Percentiles rank a stretch among this genome's conserved stretches.
Evolutionary conservation across 345 rosid genomes (phyloP).

Genomic region (Gossypium raimondii): DNA sequence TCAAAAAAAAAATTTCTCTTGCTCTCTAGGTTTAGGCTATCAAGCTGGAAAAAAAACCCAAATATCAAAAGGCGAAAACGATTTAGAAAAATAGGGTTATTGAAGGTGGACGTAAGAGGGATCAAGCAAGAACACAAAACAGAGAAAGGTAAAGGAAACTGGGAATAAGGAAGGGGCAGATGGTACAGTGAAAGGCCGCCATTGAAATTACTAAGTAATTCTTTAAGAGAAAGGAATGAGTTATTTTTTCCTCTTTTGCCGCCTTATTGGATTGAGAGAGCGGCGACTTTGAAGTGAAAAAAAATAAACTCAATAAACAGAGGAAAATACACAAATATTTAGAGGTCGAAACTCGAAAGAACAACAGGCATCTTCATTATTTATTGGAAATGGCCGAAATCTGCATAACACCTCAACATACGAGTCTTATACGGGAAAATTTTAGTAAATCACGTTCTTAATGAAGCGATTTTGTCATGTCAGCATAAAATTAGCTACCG

Average conservation of each 20-base stretch:
- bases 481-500: no score
- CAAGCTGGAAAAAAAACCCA: slow-evolving; percentile 10
- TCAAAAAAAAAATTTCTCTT: background rate
- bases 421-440: no score
- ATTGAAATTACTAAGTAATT: background rate
- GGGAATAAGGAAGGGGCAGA: background rate
- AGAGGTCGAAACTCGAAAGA: background rate
- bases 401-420: no score
- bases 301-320: background rate
- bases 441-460: no score
- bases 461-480: no score
- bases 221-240: background rate
- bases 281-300: background rate
- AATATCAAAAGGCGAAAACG: background rate
- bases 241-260: slow-evolving; percentile 2
- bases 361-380: background rate
- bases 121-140: background rate
- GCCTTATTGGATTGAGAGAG: slow-evolving; percentile 17
- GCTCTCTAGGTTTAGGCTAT: slow-evolving; percentile 7
- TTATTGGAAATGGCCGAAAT: no score
- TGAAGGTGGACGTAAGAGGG: background rate
- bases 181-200: slow-evolving; percentile 13
- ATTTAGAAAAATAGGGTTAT: background rate
- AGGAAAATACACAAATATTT: background rate
- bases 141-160: slow-evolving; percentile 6